Percentiles rank a stretch among this genome's conserved stretches.
These are phyloP conservation scores for Aspergillus jensenii DNA, from an alignment of 2,329 filamentous ascomycete genomes.

Conservation along the genomic window DNA sequence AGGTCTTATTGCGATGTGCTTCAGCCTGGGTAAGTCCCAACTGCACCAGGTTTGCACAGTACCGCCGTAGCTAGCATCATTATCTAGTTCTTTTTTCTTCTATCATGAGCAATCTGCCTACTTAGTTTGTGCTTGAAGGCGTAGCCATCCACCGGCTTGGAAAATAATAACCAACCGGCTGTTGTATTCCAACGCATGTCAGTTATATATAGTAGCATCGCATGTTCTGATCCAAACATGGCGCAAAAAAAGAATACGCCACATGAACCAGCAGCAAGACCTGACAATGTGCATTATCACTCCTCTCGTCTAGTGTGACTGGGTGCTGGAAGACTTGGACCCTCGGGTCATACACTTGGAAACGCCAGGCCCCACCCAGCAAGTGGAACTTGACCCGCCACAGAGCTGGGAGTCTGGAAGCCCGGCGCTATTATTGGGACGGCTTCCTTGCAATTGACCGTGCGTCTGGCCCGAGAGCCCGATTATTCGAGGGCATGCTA, in stretches of 20 bases:
- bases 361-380: background rate
- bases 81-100: conserved; percentile 2
- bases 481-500: background rate
- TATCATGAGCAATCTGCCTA: background rate
- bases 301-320: background rate
- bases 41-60: background rate
- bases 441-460: background rate
- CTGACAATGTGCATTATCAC: background rate
- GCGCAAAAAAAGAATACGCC: background rate
- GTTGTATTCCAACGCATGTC: background rate
- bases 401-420: background rate
- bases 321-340: background rate
- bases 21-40: background rate
- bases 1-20: conserved; percentile 1
- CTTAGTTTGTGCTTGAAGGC: background rate
- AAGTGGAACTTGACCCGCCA: conserved; percentile 7
- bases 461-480: conserved; percentile 1
- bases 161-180: background rate
- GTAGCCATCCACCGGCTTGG: background rate
- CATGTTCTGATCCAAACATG: background rate
- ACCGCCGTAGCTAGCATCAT: conserved; percentile 4
- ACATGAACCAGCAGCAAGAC: background rate
- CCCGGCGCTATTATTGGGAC: background rate
- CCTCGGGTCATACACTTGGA: background rate
- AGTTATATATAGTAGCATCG: conserved; percentile 3